Evolutionary conservation across 495 filamentous ascomycete species (phyloP).

Genomic region (Penicillium daleae): DNA sequence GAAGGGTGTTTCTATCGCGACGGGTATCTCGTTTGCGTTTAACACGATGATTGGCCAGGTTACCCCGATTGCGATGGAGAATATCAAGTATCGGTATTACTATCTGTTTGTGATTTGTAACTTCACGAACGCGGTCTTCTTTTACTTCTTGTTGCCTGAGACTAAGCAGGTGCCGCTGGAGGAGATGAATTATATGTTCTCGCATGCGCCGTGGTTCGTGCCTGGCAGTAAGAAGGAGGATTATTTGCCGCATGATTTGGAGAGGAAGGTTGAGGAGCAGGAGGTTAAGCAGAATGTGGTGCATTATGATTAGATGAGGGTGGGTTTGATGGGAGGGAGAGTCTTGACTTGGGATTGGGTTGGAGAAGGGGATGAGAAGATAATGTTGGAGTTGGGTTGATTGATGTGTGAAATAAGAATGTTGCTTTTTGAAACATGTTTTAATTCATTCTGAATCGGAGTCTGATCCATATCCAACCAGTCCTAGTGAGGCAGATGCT

Average conservation of each 20-base stretch:
- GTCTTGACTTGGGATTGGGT: neutral
- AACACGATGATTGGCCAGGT: constrained; percentile 76
- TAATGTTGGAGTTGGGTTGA: no score
- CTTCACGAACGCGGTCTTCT: constrained; percentile 62
- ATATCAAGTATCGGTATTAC: constrained; percentile 57
- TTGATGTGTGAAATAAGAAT: neutral
- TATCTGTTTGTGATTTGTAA: constrained; percentile 59
- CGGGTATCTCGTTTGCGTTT: constrained; percentile 68
- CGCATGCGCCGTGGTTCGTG: constrained; percentile 68
- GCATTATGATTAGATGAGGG: constrained; percentile 29
- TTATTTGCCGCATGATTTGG: constrained; percentile 43
- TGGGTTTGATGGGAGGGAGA: neutral
- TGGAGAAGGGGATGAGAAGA: neutral
- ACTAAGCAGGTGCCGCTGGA: constrained; percentile 67
- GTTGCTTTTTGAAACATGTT: neutral
- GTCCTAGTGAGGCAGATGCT: constrained; percentile 21
- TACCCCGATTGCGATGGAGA: constrained; percentile 61
- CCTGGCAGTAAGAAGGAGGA: constrained; percentile 47
- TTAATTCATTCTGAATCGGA: constrained; percentile 41
- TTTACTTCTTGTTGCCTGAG: constrained; percentile 67
- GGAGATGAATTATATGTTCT: constrained; percentile 73
- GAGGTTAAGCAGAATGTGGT: constrained; percentile 36
- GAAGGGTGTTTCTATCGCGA: constrained; percentile 69
- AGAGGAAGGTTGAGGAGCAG: constrained; percentile 43
- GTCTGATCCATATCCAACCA: constrained; percentile 47